Base-by-base conservation (phyloP, 768 basidiomycete species). In the Suillus lakei region DNA sequence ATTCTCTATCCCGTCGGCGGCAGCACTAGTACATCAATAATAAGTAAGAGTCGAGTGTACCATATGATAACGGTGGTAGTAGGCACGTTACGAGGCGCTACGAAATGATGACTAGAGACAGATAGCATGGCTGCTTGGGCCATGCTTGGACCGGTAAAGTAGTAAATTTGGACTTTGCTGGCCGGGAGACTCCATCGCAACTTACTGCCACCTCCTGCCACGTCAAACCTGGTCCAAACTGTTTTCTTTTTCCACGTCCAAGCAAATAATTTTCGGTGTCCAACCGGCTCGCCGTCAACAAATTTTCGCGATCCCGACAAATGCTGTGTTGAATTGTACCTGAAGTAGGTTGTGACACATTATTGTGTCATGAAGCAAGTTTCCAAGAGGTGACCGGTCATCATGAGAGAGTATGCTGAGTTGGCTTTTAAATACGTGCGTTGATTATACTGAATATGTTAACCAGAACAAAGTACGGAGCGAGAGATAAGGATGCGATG, bases 371-470 rank as follows among this genome's bases (percentile, higher is more conserved):
- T 51, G 15, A 21, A 34, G 21, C 32, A 55, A 34, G 32, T n/a
- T 51, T 30, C 28, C 15, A 30, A 18, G 16, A 18, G 13, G 51
- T 53, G 51, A 30, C 23, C 26, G 8, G 50, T 53, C 30, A 54
- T 54, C 28, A 30, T 9, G 56, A 18, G 21, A 59, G 26, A 38
- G 32, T 32, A 60, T 60, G 61, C 54, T 32, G 13, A 60, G 26
- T 55, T 30, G 16, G 2, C 16, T 39, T 28, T 39, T 39, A 38
- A 54, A 32, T n/a, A 43, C 34, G 34, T 66, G 50, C 54, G 56
- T 60, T 56, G 23, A 68, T 60, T 48, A 65, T 65, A 48, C 36
- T 64, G 21, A 59, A 58, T 41, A 30, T 56, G 23, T 26, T 34
- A n/a, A 46, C 30, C 9, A 60, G 26, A 60, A 48, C n/a, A 55